Base-by-base conservation (phyloP, 108 stramenopile genomes). In the Stephanodiscus triporus region DNA sequence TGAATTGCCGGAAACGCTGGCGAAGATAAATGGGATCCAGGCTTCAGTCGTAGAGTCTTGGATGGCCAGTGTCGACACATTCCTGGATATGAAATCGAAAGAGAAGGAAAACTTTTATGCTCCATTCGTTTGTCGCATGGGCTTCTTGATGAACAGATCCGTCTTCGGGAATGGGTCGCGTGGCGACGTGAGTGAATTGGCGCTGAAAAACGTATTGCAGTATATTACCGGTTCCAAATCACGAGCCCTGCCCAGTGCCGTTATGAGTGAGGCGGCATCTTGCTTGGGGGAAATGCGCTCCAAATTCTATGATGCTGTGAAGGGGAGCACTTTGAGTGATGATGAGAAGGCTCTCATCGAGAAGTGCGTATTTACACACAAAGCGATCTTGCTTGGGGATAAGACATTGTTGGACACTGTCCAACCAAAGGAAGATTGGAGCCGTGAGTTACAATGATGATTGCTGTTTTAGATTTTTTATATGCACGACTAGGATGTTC, bases 321-420 rank as follows among this genome's bases (percentile, higher is more conserved):
- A 57, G 17, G 71, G 68, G 11, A 51, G 42, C 11, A 51, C 56
- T 29, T 57, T 76, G 34, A 34, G 36, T 23, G 14, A 59, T 6
- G 36, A 66, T 26, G 81, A 87, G 14, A 54, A 34, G 48, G 81
- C 63, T 11, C 62, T 70, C 36, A 83, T 94, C 34, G 89, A 94
- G 67, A 84, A 91, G 63, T 90, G 82, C 63, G 86, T 87, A 8
- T 95, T 95, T 72, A 78, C 77, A 9, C 91, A 95, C 77, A 89
- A 95, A 66, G 61, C 73, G 10, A 92, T 95, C 63, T 68, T 95
- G 71, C 86, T 92, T 63, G 91, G 86, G 38, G 87, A 95, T 66
- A 95, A 95, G 63, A 92, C 90, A 24, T 43, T 95, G 16, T 40
- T 82, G 37, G 94, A 95, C 76, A 95, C 94, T 0, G 91, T 92